A percentile compares a stretch with the other conserved stretches of the same genome.
Conservation (phyloP, 441 rosid genomes). For the Gossypium lobatum region DNA sequence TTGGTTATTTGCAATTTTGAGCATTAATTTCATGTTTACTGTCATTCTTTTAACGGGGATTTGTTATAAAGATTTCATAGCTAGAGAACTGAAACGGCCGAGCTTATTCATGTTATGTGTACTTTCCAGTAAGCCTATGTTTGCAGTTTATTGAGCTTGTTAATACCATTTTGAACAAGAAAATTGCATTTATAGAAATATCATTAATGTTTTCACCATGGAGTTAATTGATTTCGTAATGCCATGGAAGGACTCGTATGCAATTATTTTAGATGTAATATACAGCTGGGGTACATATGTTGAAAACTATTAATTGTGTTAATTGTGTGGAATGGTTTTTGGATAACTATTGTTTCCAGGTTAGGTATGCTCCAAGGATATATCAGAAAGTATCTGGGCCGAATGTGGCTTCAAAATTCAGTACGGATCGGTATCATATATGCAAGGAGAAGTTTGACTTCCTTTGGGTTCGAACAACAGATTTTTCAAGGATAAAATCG, state of each 20-base stretch:
- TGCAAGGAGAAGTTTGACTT: constrained; percentile 85
- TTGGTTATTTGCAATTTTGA: background rate
- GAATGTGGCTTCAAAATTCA: constrained; percentile 45
- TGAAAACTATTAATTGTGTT: background rate
- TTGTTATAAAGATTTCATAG: background rate
- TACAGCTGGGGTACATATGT: background rate
- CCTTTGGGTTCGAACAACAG: constrained; percentile 78
- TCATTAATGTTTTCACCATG: background rate
- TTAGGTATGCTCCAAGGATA: constrained; percentile 62
- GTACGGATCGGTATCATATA: constrained; percentile 48
- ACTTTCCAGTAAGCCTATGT: background rate
- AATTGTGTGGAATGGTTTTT: background rate
- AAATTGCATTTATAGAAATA: background rate
- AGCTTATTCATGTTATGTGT: background rate
- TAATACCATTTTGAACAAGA: background rate
- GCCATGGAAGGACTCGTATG: background rate
- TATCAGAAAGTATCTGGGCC: constrained; percentile 61
- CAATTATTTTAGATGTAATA: background rate
- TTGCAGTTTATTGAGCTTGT: background rate
- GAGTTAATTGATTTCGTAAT: constrained; percentile 1
- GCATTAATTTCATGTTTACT: background rate
- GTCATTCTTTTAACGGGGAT: background rate
- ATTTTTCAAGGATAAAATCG: constrained; percentile 55
- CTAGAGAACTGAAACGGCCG: no score
- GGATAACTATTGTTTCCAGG: constrained; percentile 34